These are phyloP conservation scores for Fusarium avenaceum DNA, from an alignment of 2,329 filamentous ascomycete species.

Conservation along the genomic window DNA sequence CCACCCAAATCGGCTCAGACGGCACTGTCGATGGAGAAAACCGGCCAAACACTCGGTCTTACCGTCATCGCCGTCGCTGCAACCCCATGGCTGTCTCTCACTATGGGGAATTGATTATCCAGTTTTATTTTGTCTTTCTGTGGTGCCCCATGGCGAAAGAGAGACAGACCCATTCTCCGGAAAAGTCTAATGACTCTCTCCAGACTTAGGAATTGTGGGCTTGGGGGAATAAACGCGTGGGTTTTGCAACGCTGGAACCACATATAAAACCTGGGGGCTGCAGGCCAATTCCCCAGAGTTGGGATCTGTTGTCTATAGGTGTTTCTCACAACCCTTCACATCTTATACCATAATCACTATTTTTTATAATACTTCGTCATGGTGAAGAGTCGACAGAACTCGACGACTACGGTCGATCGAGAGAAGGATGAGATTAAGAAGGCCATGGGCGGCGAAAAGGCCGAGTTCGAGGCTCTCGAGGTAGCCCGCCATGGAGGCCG, in stretches of 20 bases:
- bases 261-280: constrained; percentile 38
- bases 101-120: constrained; percentile 15
- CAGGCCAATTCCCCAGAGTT: constrained; percentile 3
- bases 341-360: neutral
- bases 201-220: constrained; percentile 22
- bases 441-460: constrained; percentile 47
- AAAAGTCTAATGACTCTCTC: constrained; percentile 39
- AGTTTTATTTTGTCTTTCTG: no score
- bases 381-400: constrained; percentile 38
- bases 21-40: constrained; percentile 38
- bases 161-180: constrained; percentile 17
- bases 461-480: constrained; percentile 54
- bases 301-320: neutral
- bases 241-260: constrained; percentile 5
- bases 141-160: constrained; percentile 34
- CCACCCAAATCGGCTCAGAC: constrained; percentile 37
- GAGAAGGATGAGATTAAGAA: constrained; percentile 43
- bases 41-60: constrained; percentile 47
- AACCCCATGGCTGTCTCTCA: constrained; percentile 8
- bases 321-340: constrained; percentile 8
- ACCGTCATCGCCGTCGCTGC: constrained; percentile 37
- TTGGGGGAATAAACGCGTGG: constrained; percentile 2
- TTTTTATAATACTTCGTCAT: constrained; percentile 17
- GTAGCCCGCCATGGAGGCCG: constrained; percentile 52
- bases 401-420: constrained; percentile 39